Conservation (phyloP, 352 stramenopile species). For the Globisporangium paddicum region DNA sequence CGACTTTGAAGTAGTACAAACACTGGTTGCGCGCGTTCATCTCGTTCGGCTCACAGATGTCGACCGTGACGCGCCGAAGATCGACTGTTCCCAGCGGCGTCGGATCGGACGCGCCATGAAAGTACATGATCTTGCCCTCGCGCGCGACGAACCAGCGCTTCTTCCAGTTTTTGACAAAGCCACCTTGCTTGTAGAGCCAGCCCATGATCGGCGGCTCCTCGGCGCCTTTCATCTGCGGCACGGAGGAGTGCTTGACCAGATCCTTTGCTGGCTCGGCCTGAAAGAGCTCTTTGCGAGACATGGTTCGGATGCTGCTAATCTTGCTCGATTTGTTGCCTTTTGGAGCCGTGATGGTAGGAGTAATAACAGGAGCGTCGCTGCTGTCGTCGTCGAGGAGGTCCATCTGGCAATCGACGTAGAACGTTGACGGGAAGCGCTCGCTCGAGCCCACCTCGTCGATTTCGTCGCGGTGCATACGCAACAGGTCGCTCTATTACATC, state of each 20-base stretch:
- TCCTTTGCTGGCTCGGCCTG: conserved; percentile 10
- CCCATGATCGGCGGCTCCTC: conserved; percentile 50
- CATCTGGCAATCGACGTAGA: conserved; percentile 52
- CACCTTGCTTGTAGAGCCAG: conserved; percentile 73
- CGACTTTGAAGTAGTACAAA: conserved; percentile 67
- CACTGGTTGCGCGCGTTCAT: conserved; percentile 57
- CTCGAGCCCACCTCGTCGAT: conserved; percentile 57
- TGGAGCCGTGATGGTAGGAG: neutral
- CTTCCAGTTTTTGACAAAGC: conserved; percentile 85
- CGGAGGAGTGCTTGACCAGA: conserved; percentile 12
- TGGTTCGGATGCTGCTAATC: neutral
- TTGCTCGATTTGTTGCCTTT: neutral
- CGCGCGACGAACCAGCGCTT: conserved; percentile 80
- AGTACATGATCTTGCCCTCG: conserved; percentile 81
- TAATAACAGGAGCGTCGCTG: neutral
- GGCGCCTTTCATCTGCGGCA: conserved; percentile 12
- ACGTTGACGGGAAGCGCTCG: conserved; percentile 45
- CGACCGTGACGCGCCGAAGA: conserved; percentile 48
- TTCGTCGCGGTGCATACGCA: conserved; percentile 49
- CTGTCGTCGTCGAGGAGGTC: conserved; percentile 22
- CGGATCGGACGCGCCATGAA: conserved; percentile 49
- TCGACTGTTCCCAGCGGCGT: conserved; percentile 67
- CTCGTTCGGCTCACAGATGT: conserved; percentile 51
- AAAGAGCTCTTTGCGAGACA: neutral
- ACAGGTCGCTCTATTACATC: conserved; percentile 36